A percentile compares a stretch with the other conserved stretches of the same genome.
These are phyloP conservation scores for Macrophomina tecta DNA, from an alignment of 2,329 filamentous ascomycete species.

Conservation along the genomic window DNA sequence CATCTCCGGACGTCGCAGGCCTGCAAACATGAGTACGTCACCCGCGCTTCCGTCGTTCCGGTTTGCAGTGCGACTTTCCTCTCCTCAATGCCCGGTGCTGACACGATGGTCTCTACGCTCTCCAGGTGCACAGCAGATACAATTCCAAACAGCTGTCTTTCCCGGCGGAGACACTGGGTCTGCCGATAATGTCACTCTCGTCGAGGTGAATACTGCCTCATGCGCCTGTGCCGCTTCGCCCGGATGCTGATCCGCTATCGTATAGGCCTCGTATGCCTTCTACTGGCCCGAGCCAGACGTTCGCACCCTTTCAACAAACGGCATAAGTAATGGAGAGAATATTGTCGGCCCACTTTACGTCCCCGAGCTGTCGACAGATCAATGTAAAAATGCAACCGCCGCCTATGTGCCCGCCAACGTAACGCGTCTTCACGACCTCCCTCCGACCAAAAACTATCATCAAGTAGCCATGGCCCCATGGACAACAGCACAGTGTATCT, in stretches of 20 bases:
- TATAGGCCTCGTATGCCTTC: constrained; percentile 38
- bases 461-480: constrained; percentile 86
- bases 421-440: constrained; percentile 73
- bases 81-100: background rate
- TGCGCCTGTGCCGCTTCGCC: background rate
- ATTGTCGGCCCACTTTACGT: constrained; percentile 86
- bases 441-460: constrained; percentile 67
- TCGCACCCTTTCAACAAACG: constrained; percentile 76
- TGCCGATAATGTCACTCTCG: constrained; percentile 25
- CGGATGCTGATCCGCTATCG: background rate
- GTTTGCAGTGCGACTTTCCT: background rate
- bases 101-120: background rate
- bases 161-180: constrained; percentile 6
- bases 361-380: constrained; percentile 68
- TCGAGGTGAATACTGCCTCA: constrained; percentile 11
- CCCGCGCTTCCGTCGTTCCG: constrained; percentile 22
- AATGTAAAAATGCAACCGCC: constrained; percentile 68
- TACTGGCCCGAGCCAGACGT: constrained; percentile 61
- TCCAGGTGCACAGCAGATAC: constrained; percentile 25
- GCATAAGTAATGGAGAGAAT: constrained; percentile 64
- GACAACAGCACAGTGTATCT: constrained; percentile 75
- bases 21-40: constrained; percentile 47
- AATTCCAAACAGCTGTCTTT: constrained; percentile 28
- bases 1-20: constrained; percentile 33
- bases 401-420: constrained; percentile 76